phyloP scores from a whole-genome alignment of 345 rosid species.

The Nasturtium officinale region DNA sequence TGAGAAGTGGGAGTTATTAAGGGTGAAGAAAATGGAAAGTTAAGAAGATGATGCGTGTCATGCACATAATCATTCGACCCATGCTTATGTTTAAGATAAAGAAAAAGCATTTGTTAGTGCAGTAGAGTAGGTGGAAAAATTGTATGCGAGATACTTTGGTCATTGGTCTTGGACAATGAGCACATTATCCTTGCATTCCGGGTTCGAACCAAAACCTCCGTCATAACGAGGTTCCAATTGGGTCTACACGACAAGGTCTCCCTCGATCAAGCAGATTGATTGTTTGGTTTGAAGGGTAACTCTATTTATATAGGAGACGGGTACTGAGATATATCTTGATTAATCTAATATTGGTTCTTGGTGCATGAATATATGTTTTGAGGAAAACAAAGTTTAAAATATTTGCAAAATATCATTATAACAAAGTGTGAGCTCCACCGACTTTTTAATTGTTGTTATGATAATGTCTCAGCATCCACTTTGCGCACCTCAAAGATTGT shows the following conservation, averaged over 20 bases:
- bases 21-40: conserved; percentile 33
- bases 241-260: not conserved
- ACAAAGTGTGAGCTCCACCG: conserved; percentile 38
- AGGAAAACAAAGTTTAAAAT: not conserved
- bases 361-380: conserved; percentile 11
- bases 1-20: not conserved
- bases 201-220: conserved; percentile 8
- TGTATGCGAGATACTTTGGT: conserved; percentile 25
- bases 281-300: conserved; percentile 1
- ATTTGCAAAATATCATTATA: conserved; percentile 6
- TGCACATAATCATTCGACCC: conserved; percentile 28
- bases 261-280: not conserved
- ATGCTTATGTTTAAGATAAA: conserved; percentile 17
- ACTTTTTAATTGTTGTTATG: conserved; percentile 28
- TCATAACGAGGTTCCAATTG: not conserved
- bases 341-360: no score
- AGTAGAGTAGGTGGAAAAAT: conserved; percentile 33
- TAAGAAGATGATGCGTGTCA: conserved; percentile 31
- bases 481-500: conserved; percentile 35
- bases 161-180: conserved; percentile 19
- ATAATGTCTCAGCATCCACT: conserved; percentile 41
- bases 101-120: conserved; percentile 39
- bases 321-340: not conserved
- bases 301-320: not conserved
- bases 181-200: not conserved